A percentile compares a stretch with the other conserved stretches of the same genome.
phyloP scores from a whole-genome alignment of 495 filamentous ascomycete genomes.

The Aspergillus cristatus region DNA sequence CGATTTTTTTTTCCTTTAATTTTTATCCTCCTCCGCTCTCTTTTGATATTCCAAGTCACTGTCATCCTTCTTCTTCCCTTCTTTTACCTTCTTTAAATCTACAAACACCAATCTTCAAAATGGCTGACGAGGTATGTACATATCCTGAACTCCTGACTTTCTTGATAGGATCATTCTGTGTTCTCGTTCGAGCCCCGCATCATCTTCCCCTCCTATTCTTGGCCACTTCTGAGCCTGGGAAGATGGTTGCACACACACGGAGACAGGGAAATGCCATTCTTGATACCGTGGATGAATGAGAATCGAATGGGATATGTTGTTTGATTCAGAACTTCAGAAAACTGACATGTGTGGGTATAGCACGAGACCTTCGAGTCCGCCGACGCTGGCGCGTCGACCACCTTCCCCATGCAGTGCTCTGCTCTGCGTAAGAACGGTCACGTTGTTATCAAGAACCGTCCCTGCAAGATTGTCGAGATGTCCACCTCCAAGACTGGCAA shows the following conservation, averaged over 20 bases:
- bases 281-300: too few species aligned
- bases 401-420: slow-evolving; percentile 98
- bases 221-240: background rate
- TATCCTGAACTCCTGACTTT: slow-evolving; percentile 1
- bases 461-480: slow-evolving; percentile 99
- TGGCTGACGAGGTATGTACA: slow-evolving; percentile 35
- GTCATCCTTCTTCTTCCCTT: slow-evolving; percentile 9
- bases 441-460: slow-evolving; percentile 95
- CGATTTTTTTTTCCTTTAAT: slow-evolving; percentile 15
- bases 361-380: slow-evolving; percentile 88
- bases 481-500: slow-evolving; percentile 99
- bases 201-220: slow-evolving; percentile 19
- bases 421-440: slow-evolving; percentile 97
- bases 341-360: slow-evolving; percentile 28
- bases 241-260: too few species aligned
- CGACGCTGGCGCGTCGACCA: slow-evolving; percentile 88
- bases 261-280: too few species aligned
- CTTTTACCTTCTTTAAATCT: slow-evolving; percentile 3
- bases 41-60: slow-evolving; percentile 6
- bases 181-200: slow-evolving; percentile 23
- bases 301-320: too few species aligned
- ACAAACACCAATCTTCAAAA: slow-evolving; percentile 25
- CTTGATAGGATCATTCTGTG: slow-evolving; percentile 1
- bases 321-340: too few species aligned
- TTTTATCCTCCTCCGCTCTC: slow-evolving; percentile 10